A percentile compares a stretch with the other conserved stretches of the same genome.
These are phyloP conservation scores for Phytophthora pini DNA, from an alignment of 352 stramenopile genomes.

Conservation along the genomic window DNA sequence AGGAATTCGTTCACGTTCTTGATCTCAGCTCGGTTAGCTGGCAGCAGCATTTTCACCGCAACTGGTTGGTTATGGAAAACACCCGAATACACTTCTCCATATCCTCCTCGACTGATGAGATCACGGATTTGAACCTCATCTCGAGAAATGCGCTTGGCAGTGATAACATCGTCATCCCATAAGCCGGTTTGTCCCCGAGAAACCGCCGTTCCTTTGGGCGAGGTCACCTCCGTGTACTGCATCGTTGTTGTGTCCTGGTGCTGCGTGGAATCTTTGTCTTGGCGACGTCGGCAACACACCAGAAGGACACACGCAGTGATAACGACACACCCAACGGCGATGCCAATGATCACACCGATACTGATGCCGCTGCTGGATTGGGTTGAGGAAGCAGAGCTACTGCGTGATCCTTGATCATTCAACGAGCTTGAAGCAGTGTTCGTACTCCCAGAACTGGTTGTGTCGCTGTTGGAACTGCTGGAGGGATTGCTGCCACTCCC, in stretches of 20 bases:
- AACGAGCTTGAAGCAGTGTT: not conserved
- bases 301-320: slow-evolving; percentile 3
- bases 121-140: slow-evolving; percentile 31
- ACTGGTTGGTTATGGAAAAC: slow-evolving; percentile 35
- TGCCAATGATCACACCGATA: slow-evolving; percentile 9
- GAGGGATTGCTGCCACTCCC: slow-evolving; percentile 3
- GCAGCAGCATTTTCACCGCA: slow-evolving; percentile 39
- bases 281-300: not conserved
- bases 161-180: slow-evolving; percentile 39
- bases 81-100: slow-evolving; percentile 39
- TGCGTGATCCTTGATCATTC: not conserved
- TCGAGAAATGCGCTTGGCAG: slow-evolving; percentile 38
- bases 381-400: not conserved
- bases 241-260: slow-evolving; percentile 1
- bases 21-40: slow-evolving; percentile 28
- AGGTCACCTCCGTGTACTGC: slow-evolving; percentile 4
- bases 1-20: slow-evolving; percentile 41
- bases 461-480: slow-evolving; percentile 1
- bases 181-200: slow-evolving; percentile 12
- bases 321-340: slow-evolving; percentile 4
- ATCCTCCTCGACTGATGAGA: slow-evolving; percentile 32
- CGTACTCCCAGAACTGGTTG: not conserved
- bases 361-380: not conserved
- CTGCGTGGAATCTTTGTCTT: slow-evolving; percentile 1
- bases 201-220: not conserved